Evolutionary conservation across 495 filamentous ascomycete genomes (phyloP).

Genomic region (Xylaria scruposa): DNA sequence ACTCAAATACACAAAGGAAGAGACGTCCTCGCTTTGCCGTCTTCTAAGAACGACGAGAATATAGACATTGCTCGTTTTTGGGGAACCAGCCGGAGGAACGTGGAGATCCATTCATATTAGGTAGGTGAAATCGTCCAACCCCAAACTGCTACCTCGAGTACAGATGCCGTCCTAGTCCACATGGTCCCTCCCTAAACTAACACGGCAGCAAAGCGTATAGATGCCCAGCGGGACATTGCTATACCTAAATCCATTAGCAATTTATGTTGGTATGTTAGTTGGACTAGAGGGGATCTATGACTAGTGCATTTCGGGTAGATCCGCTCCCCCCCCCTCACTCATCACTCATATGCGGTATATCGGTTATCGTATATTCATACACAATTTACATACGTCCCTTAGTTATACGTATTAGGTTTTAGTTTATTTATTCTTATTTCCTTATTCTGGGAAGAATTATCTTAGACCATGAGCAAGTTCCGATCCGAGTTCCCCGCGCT

Average conservation of each 20-base stretch:
- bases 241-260: not conserved
- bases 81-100: not conserved
- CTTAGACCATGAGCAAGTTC: slow-evolving; percentile 40
- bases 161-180: not conserved
- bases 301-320: slow-evolving; percentile 20
- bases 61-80: not conserved
- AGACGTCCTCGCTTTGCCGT: not conserved
- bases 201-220: not conserved
- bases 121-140: not conserved
- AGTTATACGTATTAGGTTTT: not conserved
- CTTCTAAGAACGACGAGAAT: not conserved
- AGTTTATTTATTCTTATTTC: no score
- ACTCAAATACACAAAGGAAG: not conserved
- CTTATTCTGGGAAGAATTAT: not conserved
- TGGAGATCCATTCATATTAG: not conserved
- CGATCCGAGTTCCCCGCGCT: slow-evolving; percentile 71
- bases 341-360: not conserved
- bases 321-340: not conserved
- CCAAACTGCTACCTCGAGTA: slow-evolving; percentile 7
- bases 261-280: not conserved
- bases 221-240: not conserved
- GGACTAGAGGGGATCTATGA: not conserved
- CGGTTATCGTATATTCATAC: not conserved
- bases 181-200: not conserved
- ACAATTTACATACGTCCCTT: not conserved